Evolutionary conservation across 2,329 filamentous ascomycete genomes (phyloP), one percentile per base, ranked within the genome.

Genomic region (Amphichorda felina): DNA sequence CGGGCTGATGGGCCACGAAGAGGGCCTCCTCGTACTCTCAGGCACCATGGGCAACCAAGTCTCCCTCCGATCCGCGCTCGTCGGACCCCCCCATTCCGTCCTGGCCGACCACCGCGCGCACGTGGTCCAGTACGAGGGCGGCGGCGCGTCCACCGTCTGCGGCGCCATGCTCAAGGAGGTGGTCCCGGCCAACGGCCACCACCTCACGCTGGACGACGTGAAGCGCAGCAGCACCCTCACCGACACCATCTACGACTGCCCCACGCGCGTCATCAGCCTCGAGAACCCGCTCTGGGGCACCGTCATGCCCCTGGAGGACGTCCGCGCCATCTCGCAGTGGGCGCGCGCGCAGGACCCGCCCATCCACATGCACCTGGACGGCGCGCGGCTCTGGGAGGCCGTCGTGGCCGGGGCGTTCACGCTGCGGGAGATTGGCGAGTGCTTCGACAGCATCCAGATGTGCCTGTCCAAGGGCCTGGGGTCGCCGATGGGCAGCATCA

Each of bases 11-110:
- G 75, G 75, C 45, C 87, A 93, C 47, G 79, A 87, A 48, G 76
- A 75, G 7, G 82, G 74, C 0, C 66, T 95, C 4, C 78, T 94
- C 36, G 84, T 94, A 37, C 68, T 93, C 40, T 91, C 84, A 0
- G 89, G 89, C 4, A 94, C 88, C 4, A 94, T 94, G 87, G 87
- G 86, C 28, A 95, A 95, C 59, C 87, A 94, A 55, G 66, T 95
- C 14, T 79, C 82, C 1, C 68, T 94, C 29, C 76, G 88, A 27
- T 70, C 82, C 2, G 81, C 91, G 39, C 68, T 95, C 11, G 71
- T 66, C 1, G 80, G 83, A 40, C 87, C 88, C 11, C 89, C 89
- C 0, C 77, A 94, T 53, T 72, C 73, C 8, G 73, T 95, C 5
- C 62, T 95, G 8, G 85, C 82, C 46, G 88, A 95, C 52, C 66